phyloP scores from a whole-genome alignment of 768 basidiomycete genomes.

The Suillus subaureus region DNA sequence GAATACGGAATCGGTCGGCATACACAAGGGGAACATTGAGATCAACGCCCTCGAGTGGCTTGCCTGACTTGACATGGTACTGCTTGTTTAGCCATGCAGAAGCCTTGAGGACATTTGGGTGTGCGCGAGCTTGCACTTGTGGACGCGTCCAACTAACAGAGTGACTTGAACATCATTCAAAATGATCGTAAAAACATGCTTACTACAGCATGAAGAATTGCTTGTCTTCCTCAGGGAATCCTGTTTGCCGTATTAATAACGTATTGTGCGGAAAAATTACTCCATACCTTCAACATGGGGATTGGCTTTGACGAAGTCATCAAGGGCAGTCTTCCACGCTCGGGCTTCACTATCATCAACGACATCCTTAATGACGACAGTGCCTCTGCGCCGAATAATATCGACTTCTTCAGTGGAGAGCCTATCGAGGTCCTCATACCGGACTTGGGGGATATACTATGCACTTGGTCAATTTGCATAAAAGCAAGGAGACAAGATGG shows the following conservation, averaged over 20 bases:
- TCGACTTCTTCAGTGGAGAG: slow-evolving; percentile 49
- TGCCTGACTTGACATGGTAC: slow-evolving; percentile 48
- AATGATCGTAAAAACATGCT: slow-evolving; percentile 21
- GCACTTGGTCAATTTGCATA: background rate
- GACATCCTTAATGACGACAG: slow-evolving; percentile 64
- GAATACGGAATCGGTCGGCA: slow-evolving; percentile 75
- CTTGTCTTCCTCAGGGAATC: slow-evolving; percentile 55
- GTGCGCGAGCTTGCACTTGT: slow-evolving; percentile 68
- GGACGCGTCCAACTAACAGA: slow-evolving; percentile 46
- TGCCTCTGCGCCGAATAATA: slow-evolving; percentile 55
- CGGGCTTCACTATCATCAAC: slow-evolving; percentile 58
- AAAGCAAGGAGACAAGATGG: background rate
- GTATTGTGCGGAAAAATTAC: background rate
- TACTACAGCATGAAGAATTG: slow-evolving; percentile 80
- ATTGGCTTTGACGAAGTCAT: slow-evolving; percentile 59
- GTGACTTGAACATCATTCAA: background rate
- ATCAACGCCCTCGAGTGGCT: slow-evolving; percentile 54
- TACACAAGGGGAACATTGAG: slow-evolving; percentile 66
- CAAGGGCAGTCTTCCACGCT: slow-evolving; percentile 58
- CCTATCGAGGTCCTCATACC: slow-evolving; percentile 53
- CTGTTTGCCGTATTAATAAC: slow-evolving; percentile 30
- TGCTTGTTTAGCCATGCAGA: slow-evolving; percentile 65
- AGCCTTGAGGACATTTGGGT: slow-evolving; percentile 63
- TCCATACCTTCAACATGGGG: slow-evolving; percentile 53
- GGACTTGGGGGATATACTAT: slow-evolving; percentile 65